Percentiles rank a stretch among this genome's conserved stretches.
These are phyloP conservation scores for Cyphellophora europaea DNA, from an alignment of 2,329 filamentous ascomycete species.

Conservation along the genomic window DNA sequence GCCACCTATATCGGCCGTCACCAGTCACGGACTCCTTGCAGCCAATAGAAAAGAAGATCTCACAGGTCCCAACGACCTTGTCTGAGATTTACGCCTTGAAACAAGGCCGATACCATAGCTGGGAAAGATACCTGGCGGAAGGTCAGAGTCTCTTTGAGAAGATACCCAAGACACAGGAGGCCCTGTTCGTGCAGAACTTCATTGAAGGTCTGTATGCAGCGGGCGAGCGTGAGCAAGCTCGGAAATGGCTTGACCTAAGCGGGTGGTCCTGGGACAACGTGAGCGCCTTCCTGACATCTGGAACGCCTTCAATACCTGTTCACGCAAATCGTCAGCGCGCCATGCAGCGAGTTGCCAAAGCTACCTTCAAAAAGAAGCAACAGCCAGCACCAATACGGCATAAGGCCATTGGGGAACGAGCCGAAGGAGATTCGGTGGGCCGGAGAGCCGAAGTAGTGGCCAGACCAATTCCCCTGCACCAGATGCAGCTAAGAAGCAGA, in stretches of 20 bases:
- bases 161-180: conserved; percentile 9
- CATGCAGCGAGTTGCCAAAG: no score
- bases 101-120: conserved; percentile 12
- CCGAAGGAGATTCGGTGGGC: no score
- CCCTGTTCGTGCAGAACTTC: conserved; percentile 10
- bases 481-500: no score
- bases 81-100: conserved; percentile 8
- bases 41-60: not conserved
- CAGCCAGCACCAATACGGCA: no score
- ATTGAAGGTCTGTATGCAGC: conserved; percentile 8
- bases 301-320: no score
- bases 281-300: conserved; percentile 5
- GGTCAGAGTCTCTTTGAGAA: conserved; percentile 5
- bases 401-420: no score
- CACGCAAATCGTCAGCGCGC: no score
- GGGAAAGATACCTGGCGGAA: conserved; percentile 10
- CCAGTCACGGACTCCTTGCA: not conserved
- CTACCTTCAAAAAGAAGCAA: no score
- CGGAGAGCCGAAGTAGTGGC: no score
- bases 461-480: no score
- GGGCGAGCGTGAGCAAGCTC: conserved; percentile 11
- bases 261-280: conserved; percentile 15
- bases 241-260: conserved; percentile 12
- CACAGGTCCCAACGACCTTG: not conserved
- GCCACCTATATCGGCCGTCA: not conserved